Base-by-base conservation (phyloP, 2,329 filamentous ascomycete genomes). In the Dryadomyces quercus-mongolicae region DNA sequence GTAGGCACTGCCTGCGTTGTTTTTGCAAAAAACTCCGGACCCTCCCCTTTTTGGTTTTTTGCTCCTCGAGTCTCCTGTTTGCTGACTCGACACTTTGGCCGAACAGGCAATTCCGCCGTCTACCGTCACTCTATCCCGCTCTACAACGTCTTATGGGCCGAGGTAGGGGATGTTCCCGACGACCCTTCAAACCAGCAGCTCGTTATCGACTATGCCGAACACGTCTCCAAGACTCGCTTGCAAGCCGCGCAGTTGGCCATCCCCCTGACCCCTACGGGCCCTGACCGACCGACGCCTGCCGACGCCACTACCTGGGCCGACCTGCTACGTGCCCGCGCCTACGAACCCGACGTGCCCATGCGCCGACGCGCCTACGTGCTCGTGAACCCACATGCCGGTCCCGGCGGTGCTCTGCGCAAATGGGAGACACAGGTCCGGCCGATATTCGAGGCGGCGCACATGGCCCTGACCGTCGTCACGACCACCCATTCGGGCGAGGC, bases 371-470 rank as follows among this genome's bases (percentile, higher is more conserved):
- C 93, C 58, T 95, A 93, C 67, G 83, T 97, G 13, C 73, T 97
- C 46, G 77, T 98, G 58, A 98, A 98, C 67, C 93, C 93, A 0
- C 86, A 91, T 62, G 88, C 90, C 15, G 93, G 93, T 0, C 86
- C 89, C 45, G 92, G 92, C 44, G 71, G 70, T 45, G 92, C 90
- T 1, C 71, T 80, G 57, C 86, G 81, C 64, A 77, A 83, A 59
- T 97, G 90, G 77, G 72, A 82, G 55, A 78, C 77, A 47, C 77
- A 92, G 59, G 86, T 91, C 48, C 83, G 85, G 63, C 91, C 92
- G 9, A 78, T 98, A 38, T 83, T 98, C 57, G 80, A 84, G 16
- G 90, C 90, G 0, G 91, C 93, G 1, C 76, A 81, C 52, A 93
- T 92, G 73, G 70, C 78, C 44, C 67, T 95, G 21, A 86, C 94